These are phyloP conservation scores for Backusella psychrophila DNA, from an alignment of 192 early-diverging fungal species.

Conservation along the genomic window DNA sequence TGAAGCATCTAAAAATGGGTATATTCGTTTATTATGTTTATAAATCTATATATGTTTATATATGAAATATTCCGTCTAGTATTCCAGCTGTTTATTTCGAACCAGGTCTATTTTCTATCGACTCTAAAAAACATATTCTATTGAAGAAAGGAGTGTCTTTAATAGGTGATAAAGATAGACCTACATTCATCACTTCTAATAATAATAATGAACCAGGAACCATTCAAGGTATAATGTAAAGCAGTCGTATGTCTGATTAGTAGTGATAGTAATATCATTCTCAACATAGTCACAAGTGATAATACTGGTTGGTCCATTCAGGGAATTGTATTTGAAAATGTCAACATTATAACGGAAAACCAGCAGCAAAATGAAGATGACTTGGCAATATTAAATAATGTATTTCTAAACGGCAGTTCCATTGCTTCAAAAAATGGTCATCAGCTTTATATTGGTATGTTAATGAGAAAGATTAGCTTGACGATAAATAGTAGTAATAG, in stretches of 20 bases:
- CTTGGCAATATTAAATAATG: neutral
- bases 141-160: conserved; percentile 11
- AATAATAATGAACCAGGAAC: neutral
- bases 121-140: neutral
- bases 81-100: neutral
- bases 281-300: conserved; percentile 10
- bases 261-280: neutral
- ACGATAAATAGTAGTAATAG: too few species aligned
- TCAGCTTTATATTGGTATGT: conserved; percentile 16
- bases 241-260: neutral
- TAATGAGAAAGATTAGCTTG: neutral
- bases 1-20: conserved; percentile 1
- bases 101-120: neutral
- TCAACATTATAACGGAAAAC: conserved; percentile 14
- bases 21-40: neutral
- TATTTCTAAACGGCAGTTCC: conserved; percentile 17
- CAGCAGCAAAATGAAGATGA: conserved; percentile 10
- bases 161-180: neutral
- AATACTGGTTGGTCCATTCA: conserved; percentile 18
- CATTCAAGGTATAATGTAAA: conserved; percentile 10
- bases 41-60: neutral
- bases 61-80: neutral
- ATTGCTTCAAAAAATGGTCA: conserved; percentile 10
- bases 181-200: conserved; percentile 8
- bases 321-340: conserved; percentile 20